A percentile compares a stretch with the other conserved stretches of the same genome.
phyloP scores from a whole-genome alignment of 2,329 filamentous ascomycete genomes.

The Colletotrichum lini region DNA sequence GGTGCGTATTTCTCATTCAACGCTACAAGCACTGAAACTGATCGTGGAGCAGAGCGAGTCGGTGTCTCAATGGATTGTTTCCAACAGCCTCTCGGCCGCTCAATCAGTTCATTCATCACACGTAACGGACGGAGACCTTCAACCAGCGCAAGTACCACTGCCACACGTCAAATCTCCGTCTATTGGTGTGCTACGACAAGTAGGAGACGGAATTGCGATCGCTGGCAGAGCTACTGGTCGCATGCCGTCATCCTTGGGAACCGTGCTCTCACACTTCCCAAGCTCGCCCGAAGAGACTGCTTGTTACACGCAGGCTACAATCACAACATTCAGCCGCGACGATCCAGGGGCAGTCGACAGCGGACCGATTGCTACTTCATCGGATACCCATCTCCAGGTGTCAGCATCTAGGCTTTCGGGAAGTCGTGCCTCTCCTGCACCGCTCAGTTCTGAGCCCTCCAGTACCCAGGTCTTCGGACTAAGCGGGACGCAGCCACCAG shows the following conservation, averaged over 20 bases:
- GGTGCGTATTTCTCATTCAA: not conserved
- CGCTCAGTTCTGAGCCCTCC: not conserved
- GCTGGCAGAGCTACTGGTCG: not conserved
- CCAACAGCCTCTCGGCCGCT: not conserved
- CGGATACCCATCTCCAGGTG: not conserved
- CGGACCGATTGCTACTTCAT: not conserved
- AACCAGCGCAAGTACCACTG: not conserved
- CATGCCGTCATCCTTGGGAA: not conserved
- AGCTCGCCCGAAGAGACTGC: conserved; percentile 7
- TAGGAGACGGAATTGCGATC: not conserved
- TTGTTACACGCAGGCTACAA: not conserved
- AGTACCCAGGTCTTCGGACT: not conserved
- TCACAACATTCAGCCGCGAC: not conserved
- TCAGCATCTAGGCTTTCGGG: not conserved
- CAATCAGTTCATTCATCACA: not conserved
- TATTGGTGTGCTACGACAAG: not conserved
- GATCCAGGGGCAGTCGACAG: not conserved
- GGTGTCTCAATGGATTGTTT: not conserved
- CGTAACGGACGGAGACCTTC: not conserved
- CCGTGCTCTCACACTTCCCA: not conserved
- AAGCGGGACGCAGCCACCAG: not conserved
- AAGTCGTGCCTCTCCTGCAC: not conserved
- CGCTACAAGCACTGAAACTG: not conserved
- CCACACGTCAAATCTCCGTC: not conserved
- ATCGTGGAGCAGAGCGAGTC: conserved; percentile 15